phyloP scores from a whole-genome alignment of 1,139 yeast genomes.

The Diutina mesorugosa region DNA sequence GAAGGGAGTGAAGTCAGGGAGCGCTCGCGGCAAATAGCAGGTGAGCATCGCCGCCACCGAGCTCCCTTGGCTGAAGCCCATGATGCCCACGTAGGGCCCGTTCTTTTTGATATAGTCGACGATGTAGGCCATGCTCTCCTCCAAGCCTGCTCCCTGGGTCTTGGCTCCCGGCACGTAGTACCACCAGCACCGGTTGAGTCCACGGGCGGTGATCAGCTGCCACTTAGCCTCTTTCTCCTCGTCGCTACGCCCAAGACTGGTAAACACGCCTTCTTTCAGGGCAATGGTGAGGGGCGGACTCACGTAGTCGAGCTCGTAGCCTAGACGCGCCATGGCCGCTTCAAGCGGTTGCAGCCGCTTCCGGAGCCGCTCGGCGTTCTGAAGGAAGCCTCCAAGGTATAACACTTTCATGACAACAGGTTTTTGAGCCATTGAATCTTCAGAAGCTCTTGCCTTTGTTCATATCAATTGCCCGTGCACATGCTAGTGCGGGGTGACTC shows the following conservation, averaged over 20 bases:
- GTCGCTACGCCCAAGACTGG: slow-evolving; percentile 14
- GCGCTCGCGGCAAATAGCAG: background rate
- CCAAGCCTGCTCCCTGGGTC: slow-evolving; percentile 45
- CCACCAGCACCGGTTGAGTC: slow-evolving; percentile 9
- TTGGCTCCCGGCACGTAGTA: slow-evolving; percentile 1
- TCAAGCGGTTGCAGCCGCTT: background rate
- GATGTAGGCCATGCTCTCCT: slow-evolving; percentile 25
- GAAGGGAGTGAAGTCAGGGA: background rate
- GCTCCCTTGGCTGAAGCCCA: slow-evolving; percentile 87
- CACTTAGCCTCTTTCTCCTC: slow-evolving; percentile 10
- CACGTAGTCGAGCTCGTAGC: slow-evolving; percentile 28
- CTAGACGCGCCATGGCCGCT: slow-evolving; percentile 12
- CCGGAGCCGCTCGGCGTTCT: background rate
- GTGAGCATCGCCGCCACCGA: slow-evolving; percentile 44
- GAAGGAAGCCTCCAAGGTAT: background rate
- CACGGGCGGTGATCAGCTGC: slow-evolving; percentile 6
- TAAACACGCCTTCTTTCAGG: slow-evolving; percentile 15
- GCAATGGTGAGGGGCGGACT: slow-evolving; percentile 21
- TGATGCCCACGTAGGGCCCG: slow-evolving; percentile 82
- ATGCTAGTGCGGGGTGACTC: no score
- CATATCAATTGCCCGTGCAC: no score
- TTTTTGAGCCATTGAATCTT: no score
- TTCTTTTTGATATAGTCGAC: slow-evolving; percentile 41
- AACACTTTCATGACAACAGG: background rate
- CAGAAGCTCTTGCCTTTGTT: no score